A percentile compares a stretch with the other conserved stretches of the same genome.
Evolutionary conservation across 805 yeast species (phyloP).

Genomic region (Metschnikowia colocasiae): DNA sequence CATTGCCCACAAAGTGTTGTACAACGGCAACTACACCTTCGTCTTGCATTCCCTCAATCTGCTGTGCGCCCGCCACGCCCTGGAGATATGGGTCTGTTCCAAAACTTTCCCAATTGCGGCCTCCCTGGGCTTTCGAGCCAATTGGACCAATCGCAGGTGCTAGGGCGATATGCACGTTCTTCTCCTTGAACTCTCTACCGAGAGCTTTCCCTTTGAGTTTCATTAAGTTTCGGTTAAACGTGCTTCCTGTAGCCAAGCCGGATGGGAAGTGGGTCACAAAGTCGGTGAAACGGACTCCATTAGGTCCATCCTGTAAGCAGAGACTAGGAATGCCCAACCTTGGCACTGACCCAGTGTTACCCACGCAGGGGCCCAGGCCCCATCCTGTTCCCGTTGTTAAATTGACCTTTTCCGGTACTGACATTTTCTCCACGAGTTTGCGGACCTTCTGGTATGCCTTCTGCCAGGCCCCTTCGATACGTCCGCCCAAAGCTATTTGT

Average conservation of each 20-base stretch:
- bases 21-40: conserved; percentile 56
- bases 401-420: conserved; percentile 57
- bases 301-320: conserved; percentile 62
- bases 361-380: conserved; percentile 60
- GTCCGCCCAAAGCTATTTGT: conserved; percentile 40
- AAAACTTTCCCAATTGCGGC: conserved; percentile 63
- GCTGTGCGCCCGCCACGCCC: conserved; percentile 51
- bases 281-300: conserved; percentile 57
- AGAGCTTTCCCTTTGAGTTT: conserved; percentile 53
- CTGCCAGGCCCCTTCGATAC: conserved; percentile 52
- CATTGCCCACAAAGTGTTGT: conserved; percentile 58
- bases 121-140: conserved; percentile 60
- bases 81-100: conserved; percentile 60
- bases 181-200: conserved; percentile 51
- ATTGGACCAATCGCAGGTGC: conserved; percentile 62
- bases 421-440: conserved; percentile 52
- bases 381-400: conserved; percentile 63
- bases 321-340: conserved; percentile 51
- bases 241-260: conserved; percentile 55
- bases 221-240: conserved; percentile 52
- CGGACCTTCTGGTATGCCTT: conserved; percentile 55
- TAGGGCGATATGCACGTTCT: conserved; percentile 53
- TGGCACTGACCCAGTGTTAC: conserved; percentile 58
- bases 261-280: conserved; percentile 55
- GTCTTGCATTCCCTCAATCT: conserved; percentile 53